These are phyloP conservation scores for Chlorella sorokiniana DNA, from an alignment of 139 green algal genomes.

Conservation along the genomic window DNA sequence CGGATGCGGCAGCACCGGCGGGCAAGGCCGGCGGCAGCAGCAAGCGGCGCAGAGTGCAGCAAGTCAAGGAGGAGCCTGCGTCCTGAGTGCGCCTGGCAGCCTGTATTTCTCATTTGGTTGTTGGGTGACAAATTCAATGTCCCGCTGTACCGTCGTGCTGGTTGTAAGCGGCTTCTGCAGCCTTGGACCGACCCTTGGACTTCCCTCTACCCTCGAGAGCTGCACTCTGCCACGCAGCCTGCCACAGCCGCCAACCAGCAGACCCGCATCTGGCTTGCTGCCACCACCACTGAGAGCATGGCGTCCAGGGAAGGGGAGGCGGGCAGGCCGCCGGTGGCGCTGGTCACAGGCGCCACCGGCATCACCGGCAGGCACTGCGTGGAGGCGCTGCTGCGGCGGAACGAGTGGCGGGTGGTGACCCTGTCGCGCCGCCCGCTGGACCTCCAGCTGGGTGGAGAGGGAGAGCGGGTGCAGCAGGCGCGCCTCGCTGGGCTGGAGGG, in stretches of 20 bases:
- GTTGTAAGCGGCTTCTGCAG: too few relatives aligned
- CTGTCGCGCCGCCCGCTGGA: not conserved
- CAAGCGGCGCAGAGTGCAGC: not conserved
- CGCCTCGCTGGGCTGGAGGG: not conserved
- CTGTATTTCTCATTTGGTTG: too few relatives aligned
- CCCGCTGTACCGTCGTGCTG: too few relatives aligned
- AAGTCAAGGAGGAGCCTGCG: too few relatives aligned
- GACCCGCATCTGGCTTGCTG: too few relatives aligned
- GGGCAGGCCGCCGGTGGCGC: not conserved
- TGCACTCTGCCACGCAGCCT: too few relatives aligned
- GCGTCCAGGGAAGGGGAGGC: not conserved
- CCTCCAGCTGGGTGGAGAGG: not conserved
- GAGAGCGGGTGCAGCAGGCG: not conserved
- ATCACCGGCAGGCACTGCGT: constrained; percentile 23
- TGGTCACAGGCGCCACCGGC: not conserved
- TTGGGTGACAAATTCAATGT: too few relatives aligned
- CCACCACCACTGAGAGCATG: not conserved
- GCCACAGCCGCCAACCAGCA: too few relatives aligned
- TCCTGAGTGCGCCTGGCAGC: too few relatives aligned
- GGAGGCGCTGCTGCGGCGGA: constrained; percentile 11
- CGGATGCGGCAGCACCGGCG: not conserved
- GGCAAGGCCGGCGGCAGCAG: not conserved
- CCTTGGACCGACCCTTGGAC: too few relatives aligned
- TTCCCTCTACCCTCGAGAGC: too few relatives aligned
- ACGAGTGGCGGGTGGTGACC: constrained; percentile 41